Evolutionary conservation across 2,329 filamentous ascomycete genomes (phyloP), one percentile per base, ranked within the genome.

Genomic region (Coniochaeta pulveracea): DNA sequence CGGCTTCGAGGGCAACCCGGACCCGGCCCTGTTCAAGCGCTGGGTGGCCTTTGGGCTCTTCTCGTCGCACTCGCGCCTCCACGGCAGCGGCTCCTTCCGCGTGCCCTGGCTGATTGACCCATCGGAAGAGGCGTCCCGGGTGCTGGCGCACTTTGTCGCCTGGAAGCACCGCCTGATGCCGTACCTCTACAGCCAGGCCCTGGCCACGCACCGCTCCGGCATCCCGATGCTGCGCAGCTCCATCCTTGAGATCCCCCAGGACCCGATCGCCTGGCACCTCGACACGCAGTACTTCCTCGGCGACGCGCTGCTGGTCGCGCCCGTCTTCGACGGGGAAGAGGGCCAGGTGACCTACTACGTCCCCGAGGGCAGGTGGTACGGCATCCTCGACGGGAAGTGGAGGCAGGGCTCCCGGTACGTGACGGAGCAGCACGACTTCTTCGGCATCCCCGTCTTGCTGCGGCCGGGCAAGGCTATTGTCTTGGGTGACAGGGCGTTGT

Each of bases 11-110:
- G 80, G 80, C 3, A 67, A 57, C 4, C 79, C 80, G 4, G 66
- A 64, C 3, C 75, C 72, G 0, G 76, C 73, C 59, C 69, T 85
- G 44, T 85, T 84, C 56, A 85, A 84, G 57, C 72, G 80, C 30
- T 85, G 80, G 80, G 77, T 84, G 5, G 77, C 77, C n/a, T 82
- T 84, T 51, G 80, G 80, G 0, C 63, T 84, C 2, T 56, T 85
- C 24, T 81, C 76, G 43, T 73, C 71, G 9, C 80, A 85, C 51
- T 80, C 75, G 22, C 68, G 79, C 10, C 63, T 85, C 9, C 80
- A 85, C 49, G 80, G 80, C 3, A 79, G 72, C 33, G 70, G 64
- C 39, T 79, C 73, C 3, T 85, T 81, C 56, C 75, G 80, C 12
- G 78, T 84, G n/a, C 80, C 80, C 2, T 85, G 80, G 80, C 66